A percentile compares a stretch with the other conserved stretches of the same genome.
Conservation (phyloP, 1,284 basidiomycete species). For the Heliocybe sulcata region DNA sequence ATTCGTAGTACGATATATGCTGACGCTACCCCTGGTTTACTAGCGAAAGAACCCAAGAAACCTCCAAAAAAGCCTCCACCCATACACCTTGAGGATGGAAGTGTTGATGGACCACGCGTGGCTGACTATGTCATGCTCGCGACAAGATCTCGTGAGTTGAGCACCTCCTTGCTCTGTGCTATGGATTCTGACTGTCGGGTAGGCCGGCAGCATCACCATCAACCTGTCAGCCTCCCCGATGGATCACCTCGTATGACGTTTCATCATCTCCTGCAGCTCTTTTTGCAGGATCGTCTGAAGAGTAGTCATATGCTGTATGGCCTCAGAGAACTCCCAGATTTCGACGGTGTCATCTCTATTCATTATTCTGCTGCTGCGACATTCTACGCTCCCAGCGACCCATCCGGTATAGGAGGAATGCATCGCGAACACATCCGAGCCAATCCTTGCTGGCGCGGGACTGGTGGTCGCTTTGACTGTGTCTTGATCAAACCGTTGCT, state of each 20-base stretch:
- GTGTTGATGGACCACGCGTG: no score
- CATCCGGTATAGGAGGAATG: background rate
- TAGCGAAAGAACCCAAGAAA: no score
- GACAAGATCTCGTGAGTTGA: no score
- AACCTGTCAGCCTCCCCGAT: background rate
- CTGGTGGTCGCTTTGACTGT: background rate
- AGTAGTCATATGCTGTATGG: background rate
- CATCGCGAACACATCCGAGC: background rate
- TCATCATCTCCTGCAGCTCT: background rate
- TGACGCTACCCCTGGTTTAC: no score
- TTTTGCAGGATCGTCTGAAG: background rate
- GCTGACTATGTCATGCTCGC: no score
- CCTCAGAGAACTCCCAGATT: background rate
- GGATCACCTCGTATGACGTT: background rate
- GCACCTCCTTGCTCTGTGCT: no score
- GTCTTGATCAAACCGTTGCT: background rate
- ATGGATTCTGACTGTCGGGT: no score
- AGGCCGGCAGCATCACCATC: background rate
- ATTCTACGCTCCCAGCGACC: conserved; percentile 1
- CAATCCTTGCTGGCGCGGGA: background rate
- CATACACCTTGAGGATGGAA: no score
- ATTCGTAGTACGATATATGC: no score
- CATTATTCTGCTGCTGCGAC: background rate
- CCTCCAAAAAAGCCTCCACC: no score
- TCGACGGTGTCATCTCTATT: background rate